Base-by-base conservation (phyloP, 2,329 filamentous ascomycete genomes). In the Alternaria hordeiaustralica region DNA sequence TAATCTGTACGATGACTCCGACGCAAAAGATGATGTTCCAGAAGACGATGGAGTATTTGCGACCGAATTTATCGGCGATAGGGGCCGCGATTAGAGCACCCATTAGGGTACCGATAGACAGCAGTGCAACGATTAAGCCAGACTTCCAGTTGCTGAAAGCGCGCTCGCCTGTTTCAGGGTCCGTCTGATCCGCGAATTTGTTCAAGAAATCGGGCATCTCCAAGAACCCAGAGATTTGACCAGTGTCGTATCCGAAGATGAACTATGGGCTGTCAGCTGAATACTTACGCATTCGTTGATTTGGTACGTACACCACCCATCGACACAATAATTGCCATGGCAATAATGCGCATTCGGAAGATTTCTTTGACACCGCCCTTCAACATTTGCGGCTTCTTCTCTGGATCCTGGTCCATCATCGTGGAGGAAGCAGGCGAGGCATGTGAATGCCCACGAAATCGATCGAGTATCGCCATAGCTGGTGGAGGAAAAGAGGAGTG, bases 101-200 rank as follows among this genome's bases (percentile, higher is more conserved):
- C 64, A 93, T 88, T 76, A 94, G 92, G 7, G 91, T 93, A 28
- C 91, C 91, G 21, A 90, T 89, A 0, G 90, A 93, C 15, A 93
- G 84, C 50, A 79, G 60, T 12, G 71, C 77, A 26, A 80, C 78
- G 43, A 80, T 80, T 20, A 76, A 70, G 23, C 78, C 77, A 33
- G 72, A 74, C 36, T 76, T 72, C 43, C 69, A 71, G 45, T 79
- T 75, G n/a, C 67, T 75, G 60, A 80, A 79, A 11, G 62, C 53
- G 3, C 63, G 67, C 3, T 45, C 33, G 7, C 77, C 76, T 15
- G 75, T 61, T 0, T 66, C 64, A n/a, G 60, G 55, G 23, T 73
- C 64, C 0, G 58, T 72, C 3, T 67, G 58, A 53, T 79, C 76
- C 3, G 69, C 68, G 45, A 79, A 79, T 15, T 68, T 71, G 5